Evolutionary conservation across 2,329 filamentous ascomycete genomes (phyloP).

Genomic region (Paecilomyces formosus): DNA sequence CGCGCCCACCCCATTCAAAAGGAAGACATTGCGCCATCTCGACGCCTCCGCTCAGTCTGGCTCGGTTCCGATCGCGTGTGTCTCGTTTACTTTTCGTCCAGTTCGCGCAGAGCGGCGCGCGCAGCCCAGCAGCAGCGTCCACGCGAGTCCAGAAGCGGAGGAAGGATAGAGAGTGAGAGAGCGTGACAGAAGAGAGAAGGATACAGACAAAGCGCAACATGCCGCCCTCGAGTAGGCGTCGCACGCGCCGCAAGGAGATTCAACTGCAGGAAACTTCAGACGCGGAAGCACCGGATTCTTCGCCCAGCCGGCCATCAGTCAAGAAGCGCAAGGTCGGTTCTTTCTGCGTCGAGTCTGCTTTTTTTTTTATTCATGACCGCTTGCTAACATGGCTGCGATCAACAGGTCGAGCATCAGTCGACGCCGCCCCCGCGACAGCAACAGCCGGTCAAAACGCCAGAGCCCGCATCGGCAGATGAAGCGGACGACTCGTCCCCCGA

Average conservation of each 20-base stretch:
- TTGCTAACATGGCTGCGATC: constrained; percentile 3
- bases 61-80: not conserved
- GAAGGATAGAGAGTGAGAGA: not conserved
- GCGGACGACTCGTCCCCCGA: constrained; percentile 35
- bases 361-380: not conserved
- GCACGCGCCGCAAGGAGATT: constrained; percentile 39
- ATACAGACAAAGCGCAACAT: constrained; percentile 13
- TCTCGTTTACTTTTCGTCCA: not conserved
- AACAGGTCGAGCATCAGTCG: constrained; percentile 25
- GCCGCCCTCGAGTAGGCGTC: constrained; percentile 37
- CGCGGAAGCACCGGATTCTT: constrained; percentile 40
- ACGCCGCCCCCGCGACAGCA: constrained; percentile 22
- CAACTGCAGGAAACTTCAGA: constrained; percentile 39
- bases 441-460: constrained; percentile 24
- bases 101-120: not conserved
- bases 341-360: not conserved
- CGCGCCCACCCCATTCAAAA: not conserved
- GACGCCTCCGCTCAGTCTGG: not conserved
- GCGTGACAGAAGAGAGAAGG: not conserved
- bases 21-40: not conserved
- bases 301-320: constrained; percentile 37
- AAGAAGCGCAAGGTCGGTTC: constrained; percentile 43
- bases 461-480: constrained; percentile 28
- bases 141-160: not conserved
- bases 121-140: not conserved